These are phyloP conservation scores for Clarireedia sp. DNA, from an alignment of 2,329 filamentous ascomycete genomes.

Conservation along the genomic window DNA sequence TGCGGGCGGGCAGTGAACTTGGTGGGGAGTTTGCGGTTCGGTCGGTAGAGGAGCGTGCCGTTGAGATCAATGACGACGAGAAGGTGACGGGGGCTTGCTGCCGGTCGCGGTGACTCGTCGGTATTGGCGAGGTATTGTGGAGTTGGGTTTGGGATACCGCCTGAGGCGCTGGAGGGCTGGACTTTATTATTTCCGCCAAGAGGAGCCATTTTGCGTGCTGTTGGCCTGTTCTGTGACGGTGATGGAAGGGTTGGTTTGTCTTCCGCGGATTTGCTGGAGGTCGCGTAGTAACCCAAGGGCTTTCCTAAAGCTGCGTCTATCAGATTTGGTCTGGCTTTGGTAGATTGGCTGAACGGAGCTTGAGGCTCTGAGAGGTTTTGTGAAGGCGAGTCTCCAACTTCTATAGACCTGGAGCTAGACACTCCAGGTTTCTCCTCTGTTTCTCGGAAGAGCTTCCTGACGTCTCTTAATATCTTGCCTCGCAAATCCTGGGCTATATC, in stretches of 20 bases:
- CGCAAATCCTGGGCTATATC: too few relatives aligned
- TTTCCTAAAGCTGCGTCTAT: too few relatives aligned
- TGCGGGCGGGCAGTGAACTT: slow-evolving; percentile 60
- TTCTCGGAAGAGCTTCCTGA: too few relatives aligned
- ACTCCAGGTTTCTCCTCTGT: too few relatives aligned
- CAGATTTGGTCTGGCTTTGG: too few relatives aligned
- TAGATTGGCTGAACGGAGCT: too few relatives aligned
- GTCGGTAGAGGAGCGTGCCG: slow-evolving; percentile 76
- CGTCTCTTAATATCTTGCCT: too few relatives aligned
- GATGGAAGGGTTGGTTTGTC: not conserved
- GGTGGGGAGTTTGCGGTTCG: slow-evolving; percentile 40
- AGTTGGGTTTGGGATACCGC: slow-evolving; percentile 49
- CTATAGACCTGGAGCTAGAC: too few relatives aligned
- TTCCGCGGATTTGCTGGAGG: not conserved
- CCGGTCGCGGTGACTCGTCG: slow-evolving; percentile 33
- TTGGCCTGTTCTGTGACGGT: not conserved
- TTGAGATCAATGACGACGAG: slow-evolving; percentile 89
- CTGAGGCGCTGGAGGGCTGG: slow-evolving; percentile 21
- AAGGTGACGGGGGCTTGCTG: slow-evolving; percentile 49
- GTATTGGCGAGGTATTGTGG: slow-evolving; percentile 51
- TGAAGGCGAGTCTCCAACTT: too few relatives aligned
- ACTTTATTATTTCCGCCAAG: slow-evolving; percentile 12
- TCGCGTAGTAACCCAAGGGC: too few relatives aligned
- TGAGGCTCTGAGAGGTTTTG: too few relatives aligned
- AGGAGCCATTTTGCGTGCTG: not conserved